phyloP scores from a whole-genome alignment of 768 basidiomycete species.

The Tubosaeta sp. region DNA sequence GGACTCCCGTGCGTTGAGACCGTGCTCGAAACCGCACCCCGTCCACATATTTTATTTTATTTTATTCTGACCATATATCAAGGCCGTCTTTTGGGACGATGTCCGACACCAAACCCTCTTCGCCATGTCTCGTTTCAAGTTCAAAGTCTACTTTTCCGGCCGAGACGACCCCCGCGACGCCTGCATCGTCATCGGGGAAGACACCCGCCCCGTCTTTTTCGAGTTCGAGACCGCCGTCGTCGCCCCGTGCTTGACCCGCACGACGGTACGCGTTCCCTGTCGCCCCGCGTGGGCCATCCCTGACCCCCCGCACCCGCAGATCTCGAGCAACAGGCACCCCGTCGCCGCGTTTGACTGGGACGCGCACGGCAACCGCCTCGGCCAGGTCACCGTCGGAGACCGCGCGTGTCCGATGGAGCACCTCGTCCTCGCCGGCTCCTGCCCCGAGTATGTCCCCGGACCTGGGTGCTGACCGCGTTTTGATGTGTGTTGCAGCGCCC shows the following conservation, averaged over 20 bases:
- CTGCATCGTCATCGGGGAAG: conserved; percentile 65
- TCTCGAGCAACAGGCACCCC: conserved; percentile 43
- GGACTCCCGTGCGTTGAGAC: conserved; percentile 43
- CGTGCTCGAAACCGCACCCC: conserved; percentile 23
- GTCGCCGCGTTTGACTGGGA: conserved; percentile 53
- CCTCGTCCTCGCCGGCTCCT: conserved; percentile 52
- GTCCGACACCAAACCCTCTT: conserved; percentile 1
- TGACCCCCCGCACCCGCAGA: conserved; percentile 15
- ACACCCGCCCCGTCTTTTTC: conserved; percentile 54
- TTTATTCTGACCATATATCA: conserved; percentile 26
- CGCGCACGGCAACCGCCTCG: conserved; percentile 28
- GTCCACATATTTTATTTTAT: background rate
- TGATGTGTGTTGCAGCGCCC: conserved; percentile 39
- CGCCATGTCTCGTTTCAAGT: conserved; percentile 37
- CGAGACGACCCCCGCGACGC: conserved; percentile 60
- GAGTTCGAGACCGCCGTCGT: conserved; percentile 55
- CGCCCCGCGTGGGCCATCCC: conserved; percentile 5
- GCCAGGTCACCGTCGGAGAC: conserved; percentile 47
- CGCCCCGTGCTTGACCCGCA: conserved; percentile 21
- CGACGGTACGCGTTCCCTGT: conserved; percentile 19
- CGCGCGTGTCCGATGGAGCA: conserved; percentile 59
- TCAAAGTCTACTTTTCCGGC: conserved; percentile 65
- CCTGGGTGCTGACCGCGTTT: background rate
- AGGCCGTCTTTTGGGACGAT: conserved; percentile 6
- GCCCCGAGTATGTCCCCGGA: conserved; percentile 37